Evolutionary conservation across 78 protist species (phyloP).

Genomic region (Dictyostelium capitatum): DNA sequence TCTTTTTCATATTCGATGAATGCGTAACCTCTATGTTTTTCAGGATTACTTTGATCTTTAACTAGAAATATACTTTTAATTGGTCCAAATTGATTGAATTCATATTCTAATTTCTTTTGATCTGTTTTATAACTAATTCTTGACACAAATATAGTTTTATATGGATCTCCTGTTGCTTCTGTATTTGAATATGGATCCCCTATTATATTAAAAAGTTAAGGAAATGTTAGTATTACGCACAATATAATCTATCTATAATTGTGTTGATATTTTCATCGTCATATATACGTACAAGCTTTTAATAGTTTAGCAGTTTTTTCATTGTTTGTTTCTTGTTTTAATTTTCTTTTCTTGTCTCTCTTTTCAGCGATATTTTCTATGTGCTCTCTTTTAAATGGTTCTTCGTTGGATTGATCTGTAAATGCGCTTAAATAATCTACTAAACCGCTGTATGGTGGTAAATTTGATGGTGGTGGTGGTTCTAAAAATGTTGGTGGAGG

Average conservation of each 20-base stretch:
- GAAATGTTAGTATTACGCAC: background rate
- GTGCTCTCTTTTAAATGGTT: conserved; percentile 17
- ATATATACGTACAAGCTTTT: conserved; percentile 5
- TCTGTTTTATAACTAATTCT: conserved; percentile 83
- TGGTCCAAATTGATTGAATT: conserved; percentile 89
- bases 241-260: no score
- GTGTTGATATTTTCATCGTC: no score
- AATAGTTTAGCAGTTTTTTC: conserved; percentile 23
- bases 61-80: conserved; percentile 82
- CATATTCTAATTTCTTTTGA: conserved; percentile 82
- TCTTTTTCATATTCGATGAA: conserved; percentile 94
- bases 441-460: conserved; percentile 62
- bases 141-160: conserved; percentile 83
- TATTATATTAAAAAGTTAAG: conserved; percentile 3
- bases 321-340: background rate
- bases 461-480: conserved; percentile 31
- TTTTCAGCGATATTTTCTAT: conserved; percentile 25
- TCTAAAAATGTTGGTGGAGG: conserved; percentile 42
- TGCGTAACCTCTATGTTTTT: conserved; percentile 93
- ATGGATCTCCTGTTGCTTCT: conserved; percentile 84
- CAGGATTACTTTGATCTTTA: conserved; percentile 42
- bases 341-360: conserved; percentile 27
- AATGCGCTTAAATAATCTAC: conserved; percentile 26
- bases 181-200: conserved; percentile 83
- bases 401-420: conserved; percentile 11